Conservation (phyloP, 176 grass and related monocot species). For the Tuctoria greenei region DNA sequence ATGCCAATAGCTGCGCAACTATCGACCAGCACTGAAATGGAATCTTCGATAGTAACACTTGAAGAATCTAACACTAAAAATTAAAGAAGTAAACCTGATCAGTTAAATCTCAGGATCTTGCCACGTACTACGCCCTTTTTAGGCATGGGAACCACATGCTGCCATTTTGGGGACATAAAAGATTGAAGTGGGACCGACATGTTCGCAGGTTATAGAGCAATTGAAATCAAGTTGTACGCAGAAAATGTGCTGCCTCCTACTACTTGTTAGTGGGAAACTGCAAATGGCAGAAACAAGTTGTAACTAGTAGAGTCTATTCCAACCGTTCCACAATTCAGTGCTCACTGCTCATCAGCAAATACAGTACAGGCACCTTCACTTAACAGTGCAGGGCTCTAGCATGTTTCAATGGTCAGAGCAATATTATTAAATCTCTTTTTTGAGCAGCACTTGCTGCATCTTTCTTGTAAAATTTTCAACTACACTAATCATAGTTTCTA, state of each 20-base stretch:
- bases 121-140: conserved; percentile 25
- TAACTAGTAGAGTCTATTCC: conserved; percentile 20
- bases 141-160: conserved; percentile 38
- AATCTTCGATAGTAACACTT: conserved; percentile 23
- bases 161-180: conserved; percentile 63
- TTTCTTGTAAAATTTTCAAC: conserved; percentile 42
- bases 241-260: conserved; percentile 26
- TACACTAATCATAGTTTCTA: conserved; percentile 32
- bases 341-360: conserved; percentile 32
- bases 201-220: conserved; percentile 45
- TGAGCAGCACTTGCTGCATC: conserved; percentile 43
- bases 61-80: conserved; percentile 44
- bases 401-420: conserved; percentile 35
- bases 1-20: conserved; percentile 2
- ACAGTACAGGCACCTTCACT: conserved; percentile 42
- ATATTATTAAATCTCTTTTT: conserved; percentile 38
- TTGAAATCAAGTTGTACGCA: conserved; percentile 27
- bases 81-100: conserved; percentile 22
- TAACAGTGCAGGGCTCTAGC: conserved; percentile 20
- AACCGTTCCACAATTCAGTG: conserved; percentile 36
- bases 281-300: conserved; percentile 34
- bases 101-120: conserved; percentile 29
- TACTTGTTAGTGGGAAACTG: conserved; percentile 42
- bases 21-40: conserved; percentile 23
- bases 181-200: conserved; percentile 50